Evolutionary conservation across 148 eudicot species (phyloP).

Genomic region (Cornus florida): DNA sequence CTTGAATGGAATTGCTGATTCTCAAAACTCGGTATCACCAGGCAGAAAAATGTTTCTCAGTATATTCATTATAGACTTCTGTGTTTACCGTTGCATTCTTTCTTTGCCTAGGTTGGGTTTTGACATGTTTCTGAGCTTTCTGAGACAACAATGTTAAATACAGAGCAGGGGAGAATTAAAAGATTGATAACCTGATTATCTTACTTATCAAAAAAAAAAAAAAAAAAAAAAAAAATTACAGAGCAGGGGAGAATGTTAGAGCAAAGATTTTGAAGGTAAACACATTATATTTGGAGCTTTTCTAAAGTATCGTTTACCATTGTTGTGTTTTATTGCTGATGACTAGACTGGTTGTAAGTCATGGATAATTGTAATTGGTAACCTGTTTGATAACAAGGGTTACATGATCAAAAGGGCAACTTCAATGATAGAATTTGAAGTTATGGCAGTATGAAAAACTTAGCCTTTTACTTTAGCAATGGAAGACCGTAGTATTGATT

Average conservation of each 20-base stretch:
- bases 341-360: not conserved
- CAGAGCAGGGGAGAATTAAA: slow-evolving; percentile 53
- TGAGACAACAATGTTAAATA: slow-evolving; percentile 62
- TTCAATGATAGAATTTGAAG: not conserved
- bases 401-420: not conserved
- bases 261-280: slow-evolving; percentile 73
- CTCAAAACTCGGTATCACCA: not conserved
- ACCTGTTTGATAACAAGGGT: not conserved
- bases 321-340: not conserved
- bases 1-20: no score
- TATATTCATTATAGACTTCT: not conserved
- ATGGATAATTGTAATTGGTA: not conserved
- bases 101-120: slow-evolving; percentile 55
- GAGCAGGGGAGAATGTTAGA: slow-evolving; percentile 68
- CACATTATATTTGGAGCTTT: not conserved
- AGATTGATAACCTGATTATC: no score
- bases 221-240: slow-evolving; percentile 19
- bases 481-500: slow-evolving; percentile 7
- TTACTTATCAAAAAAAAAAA: no score
- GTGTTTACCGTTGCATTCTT: slow-evolving; percentile 12
- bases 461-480: not conserved
- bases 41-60: not conserved
- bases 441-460: not conserved
- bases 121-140: slow-evolving; percentile 93
- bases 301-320: no score